These are phyloP conservation scores for Coemansia sp. DNA, from an alignment of 192 early-diverging fungal species.

Conservation along the genomic window DNA sequence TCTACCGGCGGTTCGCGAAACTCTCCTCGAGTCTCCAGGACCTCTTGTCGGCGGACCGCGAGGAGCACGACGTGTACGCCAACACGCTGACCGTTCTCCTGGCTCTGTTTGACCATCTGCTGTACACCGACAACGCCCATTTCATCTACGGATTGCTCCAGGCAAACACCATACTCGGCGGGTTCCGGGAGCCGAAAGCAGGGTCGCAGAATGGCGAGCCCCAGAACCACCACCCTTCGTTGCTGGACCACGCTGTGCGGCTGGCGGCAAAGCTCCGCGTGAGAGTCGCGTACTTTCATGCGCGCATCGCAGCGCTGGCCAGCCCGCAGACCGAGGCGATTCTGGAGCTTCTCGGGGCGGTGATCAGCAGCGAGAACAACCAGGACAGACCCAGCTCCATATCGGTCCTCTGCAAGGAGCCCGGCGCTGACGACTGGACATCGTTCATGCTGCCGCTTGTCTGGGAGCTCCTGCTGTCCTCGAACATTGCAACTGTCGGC, in stretches of 20 bases:
- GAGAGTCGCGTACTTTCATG: slow-evolving; percentile 52
- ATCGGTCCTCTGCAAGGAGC: not conserved
- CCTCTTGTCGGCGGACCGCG: slow-evolving; percentile 7
- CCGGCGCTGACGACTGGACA: slow-evolving; percentile 13
- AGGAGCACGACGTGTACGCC: slow-evolving; percentile 35
- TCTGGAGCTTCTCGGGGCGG: slow-evolving; percentile 28
- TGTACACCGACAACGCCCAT: slow-evolving; percentile 46
- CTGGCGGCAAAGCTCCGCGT: slow-evolving; percentile 39
- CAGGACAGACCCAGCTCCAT: slow-evolving; percentile 3
- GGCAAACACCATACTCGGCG: slow-evolving; percentile 31
- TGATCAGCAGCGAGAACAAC: slow-evolving; percentile 16
- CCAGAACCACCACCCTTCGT: not conserved
- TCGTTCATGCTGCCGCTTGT: slow-evolving; percentile 48
- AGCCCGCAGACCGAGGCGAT: slow-evolving; percentile 39
- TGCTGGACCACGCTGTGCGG: slow-evolving; percentile 11
- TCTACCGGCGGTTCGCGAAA: slow-evolving; percentile 28
- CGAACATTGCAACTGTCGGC: slow-evolving; percentile 19
- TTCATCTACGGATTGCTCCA: slow-evolving; percentile 51
- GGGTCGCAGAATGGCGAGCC: not conserved
- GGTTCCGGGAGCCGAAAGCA: slow-evolving; percentile 20
- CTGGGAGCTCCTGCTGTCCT: slow-evolving; percentile 48
- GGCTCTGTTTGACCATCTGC: slow-evolving; percentile 33
- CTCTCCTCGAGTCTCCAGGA: slow-evolving; percentile 12
- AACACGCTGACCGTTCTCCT: slow-evolving; percentile 35
- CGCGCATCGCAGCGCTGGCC: slow-evolving; percentile 33